A percentile compares a stretch with the other conserved stretches of the same genome.
These are phyloP conservation scores for Friedmanniomyces simplex DNA, from an alignment of 495 filamentous ascomycete genomes.

Conservation along the genomic window DNA sequence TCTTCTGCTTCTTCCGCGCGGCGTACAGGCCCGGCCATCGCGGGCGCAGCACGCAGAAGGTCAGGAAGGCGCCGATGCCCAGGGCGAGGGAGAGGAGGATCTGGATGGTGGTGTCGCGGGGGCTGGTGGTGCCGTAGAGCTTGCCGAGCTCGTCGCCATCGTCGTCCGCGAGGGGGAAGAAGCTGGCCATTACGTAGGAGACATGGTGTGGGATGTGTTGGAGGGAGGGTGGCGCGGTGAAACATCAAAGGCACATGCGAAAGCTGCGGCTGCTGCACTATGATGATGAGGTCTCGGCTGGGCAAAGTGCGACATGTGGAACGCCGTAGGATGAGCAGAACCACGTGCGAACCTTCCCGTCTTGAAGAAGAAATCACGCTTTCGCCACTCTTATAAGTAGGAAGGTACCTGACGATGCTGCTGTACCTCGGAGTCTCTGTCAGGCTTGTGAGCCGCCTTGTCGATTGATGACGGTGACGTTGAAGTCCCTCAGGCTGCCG, in stretches of 20 bases:
- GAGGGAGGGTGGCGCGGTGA: no score
- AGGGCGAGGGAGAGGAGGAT: constrained; percentile 47
- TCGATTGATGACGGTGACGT: neutral
- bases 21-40: constrained; percentile 91
- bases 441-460: no score
- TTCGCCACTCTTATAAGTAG: no score
- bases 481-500: neutral
- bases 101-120: constrained; percentile 49
- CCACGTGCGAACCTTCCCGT: no score
- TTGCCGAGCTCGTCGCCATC: constrained; percentile 19
- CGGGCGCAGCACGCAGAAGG: constrained; percentile 69
- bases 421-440: no score
- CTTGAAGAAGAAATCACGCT: no score
- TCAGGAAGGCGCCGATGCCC: constrained; percentile 48
- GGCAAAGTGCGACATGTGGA: neutral
- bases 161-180: constrained; percentile 1
- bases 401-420: no score
- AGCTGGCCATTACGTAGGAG: constrained; percentile 13
- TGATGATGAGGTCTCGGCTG: neutral
- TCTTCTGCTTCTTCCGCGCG: constrained; percentile 62
- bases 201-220: no score
- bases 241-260: neutral
- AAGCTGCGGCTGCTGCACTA: neutral
- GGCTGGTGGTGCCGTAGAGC: constrained; percentile 27
- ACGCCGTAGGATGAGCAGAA: no score